These are phyloP conservation scores for Suhomyces bokatorum DNA, from an alignment of 1,139 yeast genomes.

Conservation along the genomic window DNA sequence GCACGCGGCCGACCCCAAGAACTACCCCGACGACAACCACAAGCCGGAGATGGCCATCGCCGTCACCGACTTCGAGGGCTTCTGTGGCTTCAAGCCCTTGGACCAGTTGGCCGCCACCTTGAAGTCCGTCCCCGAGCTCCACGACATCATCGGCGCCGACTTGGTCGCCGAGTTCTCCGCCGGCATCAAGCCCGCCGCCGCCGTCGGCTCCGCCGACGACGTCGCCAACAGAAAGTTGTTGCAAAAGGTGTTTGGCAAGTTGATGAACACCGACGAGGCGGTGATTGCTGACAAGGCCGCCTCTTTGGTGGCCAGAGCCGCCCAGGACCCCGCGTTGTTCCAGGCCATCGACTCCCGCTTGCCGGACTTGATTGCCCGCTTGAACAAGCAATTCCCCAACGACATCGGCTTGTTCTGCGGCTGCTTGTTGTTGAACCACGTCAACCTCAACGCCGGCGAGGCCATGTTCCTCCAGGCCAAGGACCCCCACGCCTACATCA, in stretches of 20 bases:
- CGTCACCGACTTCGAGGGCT: constrained; percentile 91
- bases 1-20: constrained; percentile 81
- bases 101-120: constrained; percentile 70
- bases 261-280: constrained; percentile 75
- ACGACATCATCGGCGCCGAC: constrained; percentile 65
- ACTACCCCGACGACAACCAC: constrained; percentile 97
- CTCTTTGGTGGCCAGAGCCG: constrained; percentile 62
- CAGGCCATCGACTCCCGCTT: constrained; percentile 48
- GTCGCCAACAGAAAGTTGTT: constrained; percentile 59
- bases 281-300: constrained; percentile 56
- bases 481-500: constrained; percentile 96
- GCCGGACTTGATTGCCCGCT: constrained; percentile 70
- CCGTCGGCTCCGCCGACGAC: constrained; percentile 49
- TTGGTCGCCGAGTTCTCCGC: constrained; percentile 52
- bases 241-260: constrained; percentile 71
- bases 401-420: constrained; percentile 97
- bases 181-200: constrained; percentile 49
- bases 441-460: constrained; percentile 81
- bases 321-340: constrained; percentile 49
- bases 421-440: constrained; percentile 86
- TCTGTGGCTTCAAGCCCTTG: constrained; percentile 96
- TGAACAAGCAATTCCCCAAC: constrained; percentile 84
- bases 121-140: constrained; percentile 71
- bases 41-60: constrained; percentile 99
- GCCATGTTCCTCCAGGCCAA: constrained; percentile 96